A percentile compares a stretch with the other conserved stretches of the same genome.
Evolutionary conservation across 306 rosid genomes (phyloP).

Genomic region (Rosa chinensis): DNA sequence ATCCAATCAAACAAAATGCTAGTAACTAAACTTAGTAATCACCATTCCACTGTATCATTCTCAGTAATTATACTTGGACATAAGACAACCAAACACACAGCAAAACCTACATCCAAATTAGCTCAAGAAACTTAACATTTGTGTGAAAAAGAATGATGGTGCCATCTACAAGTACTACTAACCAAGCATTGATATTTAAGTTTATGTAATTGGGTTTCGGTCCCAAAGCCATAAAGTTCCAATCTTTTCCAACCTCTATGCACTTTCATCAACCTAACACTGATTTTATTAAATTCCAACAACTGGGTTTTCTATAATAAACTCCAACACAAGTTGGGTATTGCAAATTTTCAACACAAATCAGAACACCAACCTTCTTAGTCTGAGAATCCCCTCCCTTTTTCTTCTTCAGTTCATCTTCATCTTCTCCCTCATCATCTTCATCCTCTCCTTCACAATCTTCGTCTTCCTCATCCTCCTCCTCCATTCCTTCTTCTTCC

Average conservation of each 20-base stretch:
- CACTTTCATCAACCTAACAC: slow-evolving; percentile 16
- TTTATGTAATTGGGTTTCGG: not conserved
- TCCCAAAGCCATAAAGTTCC: not conserved
- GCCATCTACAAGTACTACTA: not conserved
- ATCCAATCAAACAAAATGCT: slow-evolving; percentile 21
- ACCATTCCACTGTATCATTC: not conserved
- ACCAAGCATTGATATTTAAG: not conserved
- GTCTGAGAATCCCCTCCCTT: slow-evolving; percentile 56
- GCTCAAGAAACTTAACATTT: not conserved
- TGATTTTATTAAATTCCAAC: not conserved
- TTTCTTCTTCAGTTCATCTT: slow-evolving; percentile 30
- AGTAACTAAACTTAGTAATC: not conserved
- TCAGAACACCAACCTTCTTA: slow-evolving; percentile 59
- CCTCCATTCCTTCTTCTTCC: too few relatives aligned
- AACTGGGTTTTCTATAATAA: slow-evolving; percentile 9
- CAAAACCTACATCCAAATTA: not conserved
- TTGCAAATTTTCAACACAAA: slow-evolving; percentile 10
- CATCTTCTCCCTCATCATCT: slow-evolving; percentile 17
- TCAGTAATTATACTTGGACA: not conserved
- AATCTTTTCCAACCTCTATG: not conserved
- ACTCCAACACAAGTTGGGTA: slow-evolving; percentile 7
- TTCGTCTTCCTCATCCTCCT: slow-evolving; percentile 30
- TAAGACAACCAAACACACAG: not conserved
- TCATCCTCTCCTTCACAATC: slow-evolving; percentile 18
- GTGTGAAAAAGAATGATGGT: not conserved